Conservation (phyloP, 192 early-diverging fungal genomes). For the Umbelopsis isabellina region DNA sequence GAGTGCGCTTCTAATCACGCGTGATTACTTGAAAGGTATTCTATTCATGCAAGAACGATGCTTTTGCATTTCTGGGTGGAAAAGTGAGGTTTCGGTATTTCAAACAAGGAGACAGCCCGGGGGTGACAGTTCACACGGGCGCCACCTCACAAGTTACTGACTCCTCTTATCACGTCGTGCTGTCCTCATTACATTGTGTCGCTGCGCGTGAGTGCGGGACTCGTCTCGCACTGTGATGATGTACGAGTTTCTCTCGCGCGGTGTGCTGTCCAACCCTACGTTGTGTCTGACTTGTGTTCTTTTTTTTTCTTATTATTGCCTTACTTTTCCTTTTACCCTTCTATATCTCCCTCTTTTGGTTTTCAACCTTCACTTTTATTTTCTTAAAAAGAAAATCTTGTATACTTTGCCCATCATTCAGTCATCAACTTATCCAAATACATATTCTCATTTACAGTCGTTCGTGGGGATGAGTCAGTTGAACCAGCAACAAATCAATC, state of each 20-base stretch:
- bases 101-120: conserved; percentile 13
- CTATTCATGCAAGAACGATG: background rate
- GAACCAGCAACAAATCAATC: conserved; percentile 11
- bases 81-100: background rate
- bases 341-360: background rate
- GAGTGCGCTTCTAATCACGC: too few relatives aligned
- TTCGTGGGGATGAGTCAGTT: conserved; percentile 18
- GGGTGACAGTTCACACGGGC: background rate
- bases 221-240: background rate
- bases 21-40: too few relatives aligned
- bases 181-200: background rate
- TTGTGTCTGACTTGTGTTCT: too few relatives aligned
- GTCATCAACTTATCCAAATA: conserved; percentile 16
- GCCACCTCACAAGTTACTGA: conserved; percentile 13
- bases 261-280: background rate
- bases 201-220: background rate
- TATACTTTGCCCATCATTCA: conserved; percentile 11
- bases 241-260: background rate
- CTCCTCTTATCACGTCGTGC: conserved; percentile 18
- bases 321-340: background rate
- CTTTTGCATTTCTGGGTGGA: background rate
- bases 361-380: background rate
- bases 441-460: conserved; percentile 5
- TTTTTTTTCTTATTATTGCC: background rate
- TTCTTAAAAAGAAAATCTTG: background rate